A percentile compares a stretch with the other conserved stretches of the same genome.
Evolutionary conservation across 2,329 filamentous ascomycete species (phyloP).

Genomic region (Alternaria ethzedia): DNA sequence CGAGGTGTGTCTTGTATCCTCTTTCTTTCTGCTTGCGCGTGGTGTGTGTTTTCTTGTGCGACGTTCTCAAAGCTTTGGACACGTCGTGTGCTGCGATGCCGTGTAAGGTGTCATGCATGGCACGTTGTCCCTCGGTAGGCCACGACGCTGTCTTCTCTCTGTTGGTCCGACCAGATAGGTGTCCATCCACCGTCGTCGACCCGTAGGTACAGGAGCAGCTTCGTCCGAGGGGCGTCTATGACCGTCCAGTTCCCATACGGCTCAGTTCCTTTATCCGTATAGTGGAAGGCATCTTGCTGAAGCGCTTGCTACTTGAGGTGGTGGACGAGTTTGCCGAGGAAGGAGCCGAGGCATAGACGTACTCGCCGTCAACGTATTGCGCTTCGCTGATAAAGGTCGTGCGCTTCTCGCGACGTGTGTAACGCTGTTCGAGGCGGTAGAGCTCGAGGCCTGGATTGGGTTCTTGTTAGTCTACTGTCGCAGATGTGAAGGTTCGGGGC

Average conservation of each 20-base stretch:
- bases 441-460: slow-evolving; percentile 73
- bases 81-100: background rate
- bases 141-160: background rate
- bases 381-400: slow-evolving; percentile 89
- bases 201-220: background rate
- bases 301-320: slow-evolving; percentile 35
- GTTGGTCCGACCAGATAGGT: background rate
- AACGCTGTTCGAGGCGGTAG: slow-evolving; percentile 93
- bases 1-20: background rate
- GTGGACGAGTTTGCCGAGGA: slow-evolving; percentile 39
- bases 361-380: slow-evolving; percentile 93
- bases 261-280: slow-evolving; percentile 43
- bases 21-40: background rate
- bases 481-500: slow-evolving; percentile 3
- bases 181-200: background rate
- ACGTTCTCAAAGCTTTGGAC: background rate
- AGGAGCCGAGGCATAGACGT: slow-evolving; percentile 69
- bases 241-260: slow-evolving; percentile 33
- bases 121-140: background rate
- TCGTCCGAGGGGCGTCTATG: slow-evolving; percentile 11
- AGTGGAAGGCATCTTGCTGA: slow-evolving; percentile 45
- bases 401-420: slow-evolving; percentile 88
- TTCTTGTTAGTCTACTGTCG: slow-evolving; percentile 8
- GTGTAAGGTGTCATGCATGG: background rate
- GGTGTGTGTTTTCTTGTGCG: background rate